Evolutionary conservation across 73 alveolate species (phyloP), one percentile per base, ranked within the genome.

Genomic region (Paramecium pentaurelia): DNA sequence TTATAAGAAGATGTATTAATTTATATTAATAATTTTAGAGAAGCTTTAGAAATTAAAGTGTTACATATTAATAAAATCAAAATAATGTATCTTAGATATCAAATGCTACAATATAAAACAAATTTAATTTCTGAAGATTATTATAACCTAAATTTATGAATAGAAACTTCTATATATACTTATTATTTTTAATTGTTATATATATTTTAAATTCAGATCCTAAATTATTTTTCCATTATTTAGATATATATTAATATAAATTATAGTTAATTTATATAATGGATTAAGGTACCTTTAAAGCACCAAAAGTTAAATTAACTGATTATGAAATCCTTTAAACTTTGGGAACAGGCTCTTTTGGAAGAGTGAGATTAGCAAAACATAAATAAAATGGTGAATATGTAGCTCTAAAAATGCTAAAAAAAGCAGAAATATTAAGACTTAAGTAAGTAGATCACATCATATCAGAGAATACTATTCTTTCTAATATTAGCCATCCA

Each of bases 381-480:
- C 60, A 73, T 12, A 73, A 73, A 40, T 73, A 36, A 4, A 64
- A 64, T 64, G 42, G 51, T 16, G 47, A 75, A 75, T 75, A 38
- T 36, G 88, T 93, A 93, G 99, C 99, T 20, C 93, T 98, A 36
- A 98, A 98, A 93, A 95, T 97, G 90, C 96, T 97, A 42, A 96
- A 96, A 96, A 98, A 98, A 92, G 93, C 97, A 10, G 98, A 94
- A 91, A 96, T 98, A 47, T 93, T 98, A 25, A 86, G 98, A 83
- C 95, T 96, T 77, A 97, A 97, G 44, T 98, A 98, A 25, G 93
- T 93, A 4, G 70, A 89, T 25, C 93, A 86, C 70, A 70, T 93
- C 44, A 84, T 60, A 34, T 34, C 32, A 25, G 96, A 93, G 77
- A 68, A 68, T 44, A 47, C 42, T 9, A 73, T 88, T 9, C 32